Conservation (phyloP, 2,329 filamentous ascomycete genomes). For the Basipetospora chlamydospora region DNA sequence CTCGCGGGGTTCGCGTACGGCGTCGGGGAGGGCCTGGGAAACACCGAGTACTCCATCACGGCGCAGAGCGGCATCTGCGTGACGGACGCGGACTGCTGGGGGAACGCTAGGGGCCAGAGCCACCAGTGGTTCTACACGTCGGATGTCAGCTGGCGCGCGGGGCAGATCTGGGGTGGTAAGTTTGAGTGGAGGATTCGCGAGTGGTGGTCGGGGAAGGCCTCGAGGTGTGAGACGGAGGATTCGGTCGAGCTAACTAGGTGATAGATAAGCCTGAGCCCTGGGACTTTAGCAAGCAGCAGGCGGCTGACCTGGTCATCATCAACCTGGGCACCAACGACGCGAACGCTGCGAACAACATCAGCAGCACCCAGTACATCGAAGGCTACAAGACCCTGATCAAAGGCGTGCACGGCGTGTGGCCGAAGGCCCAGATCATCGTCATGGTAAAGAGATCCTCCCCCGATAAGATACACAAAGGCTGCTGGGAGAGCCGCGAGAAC, state of each 20-base stretch:
- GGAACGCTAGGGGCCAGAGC: conserved; percentile 30
- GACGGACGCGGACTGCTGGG: conserved; percentile 40
- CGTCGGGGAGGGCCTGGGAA: conserved; percentile 39
- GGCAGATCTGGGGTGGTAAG: conserved; percentile 26
- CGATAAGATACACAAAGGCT: too few relatives aligned
- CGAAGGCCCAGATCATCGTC: conserved; percentile 27
- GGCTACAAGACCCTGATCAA: conserved; percentile 28
- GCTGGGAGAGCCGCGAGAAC: too few relatives aligned
- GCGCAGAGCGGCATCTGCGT: conserved; percentile 45
- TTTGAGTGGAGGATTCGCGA: too few relatives aligned
- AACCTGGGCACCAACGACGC: conserved; percentile 33
- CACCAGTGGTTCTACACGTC: conserved; percentile 44
- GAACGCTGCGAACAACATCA: conserved; percentile 26
- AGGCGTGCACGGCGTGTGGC: conserved; percentile 30
- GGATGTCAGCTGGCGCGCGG: conserved; percentile 34
- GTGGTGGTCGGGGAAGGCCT: too few relatives aligned
- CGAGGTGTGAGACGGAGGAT: too few relatives aligned
- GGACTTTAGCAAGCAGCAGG: conserved; percentile 26
- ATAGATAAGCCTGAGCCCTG: conserved; percentile 27
- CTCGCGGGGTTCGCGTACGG: conserved; percentile 41
- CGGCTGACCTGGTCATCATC: conserved; percentile 29
- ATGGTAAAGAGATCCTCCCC: conserved; percentile 18
- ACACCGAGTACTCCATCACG: conserved; percentile 42
- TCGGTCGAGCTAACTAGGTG: too few relatives aligned
- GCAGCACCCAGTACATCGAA: conserved; percentile 22